Conservation (phyloP, 73 alveolate species). For the Symbiodinium pilosum region DNA sequence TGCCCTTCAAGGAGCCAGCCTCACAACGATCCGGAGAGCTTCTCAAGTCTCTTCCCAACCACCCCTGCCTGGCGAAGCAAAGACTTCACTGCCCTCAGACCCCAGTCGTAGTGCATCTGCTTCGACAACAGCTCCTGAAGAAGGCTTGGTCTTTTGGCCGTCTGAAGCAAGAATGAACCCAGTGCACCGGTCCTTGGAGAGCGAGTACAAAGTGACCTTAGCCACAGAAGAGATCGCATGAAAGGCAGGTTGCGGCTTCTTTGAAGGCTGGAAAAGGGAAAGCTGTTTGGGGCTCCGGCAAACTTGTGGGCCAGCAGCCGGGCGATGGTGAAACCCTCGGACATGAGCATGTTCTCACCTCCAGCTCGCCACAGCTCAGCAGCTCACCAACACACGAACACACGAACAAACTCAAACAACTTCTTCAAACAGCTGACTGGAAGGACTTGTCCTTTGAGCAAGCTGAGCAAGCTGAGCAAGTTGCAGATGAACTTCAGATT, state of each 20-base stretch:
- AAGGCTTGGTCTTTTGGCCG: too few species aligned
- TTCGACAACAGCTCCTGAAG: conserved; percentile 97
- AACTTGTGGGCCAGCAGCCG: conserved; percentile 98
- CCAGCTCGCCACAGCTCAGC: not conserved
- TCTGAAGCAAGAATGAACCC: too few species aligned
- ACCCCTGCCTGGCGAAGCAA: conserved; percentile 98
- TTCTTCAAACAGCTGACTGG: too few species aligned
- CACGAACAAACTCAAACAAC: too few species aligned
- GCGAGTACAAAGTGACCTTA: conserved; percentile 98
- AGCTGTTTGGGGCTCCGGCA: not conserved
- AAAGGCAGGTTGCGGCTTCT: not conserved
- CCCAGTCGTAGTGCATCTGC: conserved; percentile 99
- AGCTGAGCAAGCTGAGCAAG: not conserved
- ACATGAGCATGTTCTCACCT: conserved; percentile 99
- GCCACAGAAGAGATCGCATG: too few species aligned
- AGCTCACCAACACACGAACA: too few species aligned
- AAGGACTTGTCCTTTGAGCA: too few species aligned
- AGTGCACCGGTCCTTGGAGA: conserved; percentile 98
- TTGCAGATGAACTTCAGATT: conserved; percentile 98
- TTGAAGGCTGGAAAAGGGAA: not conserved
- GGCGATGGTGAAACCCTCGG: conserved; percentile 99
- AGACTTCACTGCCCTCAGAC: conserved; percentile 99
- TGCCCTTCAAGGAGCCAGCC: conserved; percentile 99
- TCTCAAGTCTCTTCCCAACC: too few species aligned
- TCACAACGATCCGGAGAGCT: not conserved